phyloP scores from a whole-genome alignment of 139 green algal species.

The Chlorella sp. region DNA sequence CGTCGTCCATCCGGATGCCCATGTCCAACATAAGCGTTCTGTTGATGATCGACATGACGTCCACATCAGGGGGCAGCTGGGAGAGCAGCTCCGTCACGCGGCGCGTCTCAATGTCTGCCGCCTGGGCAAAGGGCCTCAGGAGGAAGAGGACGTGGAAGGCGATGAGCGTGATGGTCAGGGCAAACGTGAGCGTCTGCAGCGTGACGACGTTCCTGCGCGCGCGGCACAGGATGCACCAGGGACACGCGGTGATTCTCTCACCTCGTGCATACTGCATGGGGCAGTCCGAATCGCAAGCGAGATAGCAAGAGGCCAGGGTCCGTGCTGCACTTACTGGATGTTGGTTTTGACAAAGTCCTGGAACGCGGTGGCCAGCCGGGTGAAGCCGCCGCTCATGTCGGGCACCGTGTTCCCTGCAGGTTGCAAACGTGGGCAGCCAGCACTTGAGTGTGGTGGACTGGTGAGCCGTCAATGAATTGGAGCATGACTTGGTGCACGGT shows the following conservation, averaged over 20 bases:
- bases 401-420: neutral
- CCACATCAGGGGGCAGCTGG: slow-evolving; percentile 36
- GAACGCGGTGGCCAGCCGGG: neutral
- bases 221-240: neutral
- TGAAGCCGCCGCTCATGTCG: slow-evolving; percentile 6
- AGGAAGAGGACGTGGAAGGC: slow-evolving; percentile 12
- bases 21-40: neutral
- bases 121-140: slow-evolving; percentile 21
- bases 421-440: neutral
- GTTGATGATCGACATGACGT: neutral
- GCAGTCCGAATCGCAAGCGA: neutral
- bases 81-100: slow-evolving; percentile 43
- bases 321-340: neutral
- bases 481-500: too few species aligned
- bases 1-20: too few species aligned
- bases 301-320: neutral
- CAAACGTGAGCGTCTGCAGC: slow-evolving; percentile 19
- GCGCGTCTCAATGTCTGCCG: slow-evolving; percentile 22
- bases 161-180: slow-evolving; percentile 14
- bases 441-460: neutral
- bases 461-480: too few species aligned
- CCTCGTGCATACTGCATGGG: too few species aligned
- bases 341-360: slow-evolving; percentile 2
- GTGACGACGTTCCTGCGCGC: slow-evolving; percentile 3
- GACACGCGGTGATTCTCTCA: neutral